Base-by-base conservation (phyloP, 1,284 basidiomycete genomes). In the Cutaneotrichosporon spelunceum region DNA sequence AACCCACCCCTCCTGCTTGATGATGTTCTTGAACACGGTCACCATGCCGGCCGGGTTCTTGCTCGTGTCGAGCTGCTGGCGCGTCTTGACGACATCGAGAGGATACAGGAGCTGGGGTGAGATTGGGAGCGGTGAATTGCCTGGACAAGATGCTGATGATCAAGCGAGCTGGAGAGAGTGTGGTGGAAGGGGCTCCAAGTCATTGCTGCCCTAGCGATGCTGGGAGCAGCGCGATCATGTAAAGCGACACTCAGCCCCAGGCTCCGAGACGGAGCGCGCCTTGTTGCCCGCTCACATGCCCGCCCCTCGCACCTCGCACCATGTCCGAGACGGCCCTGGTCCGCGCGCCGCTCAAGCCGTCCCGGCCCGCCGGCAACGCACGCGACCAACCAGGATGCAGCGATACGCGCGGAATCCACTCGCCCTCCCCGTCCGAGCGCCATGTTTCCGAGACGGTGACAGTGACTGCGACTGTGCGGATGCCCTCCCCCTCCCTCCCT, bases 11-110 rank as follows among this genome's bases (percentile, higher is more conserved):
- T 90, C 88, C 65, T 83, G 82, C 66, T 87, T 85, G 47, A 85
- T 82, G 42, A 87, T 78, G 27, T 84, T 85, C 76, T 88, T 89
- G 70, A 93, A 81, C 26, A 81, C 83, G 36, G 86, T 81, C 14
- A 97, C 80, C 74, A 98, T 86, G n/a, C 93, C 88, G 60, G 85
- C 81, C 56, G 84, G 81, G 42, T 84, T 81, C 78, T 90, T 91
- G 19, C 89, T 89, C 7, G 87, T 89, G 77, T 92, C 90, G 27
- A 99, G 83, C 78, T 99, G 96, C 87, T 98, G 94, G 34, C 95
- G 90, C 13, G 95, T 99, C 83, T 99, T 99, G 78, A 98, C 90
- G 60, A 77, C 71, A 63, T 73, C 70, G 60, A 76, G 57, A 36
- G 74, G 63, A 62, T 74, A 78, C 10, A 74, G 67, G 47, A 69